These are phyloP conservation scores for Naegleria lovaniensis DNA, from an alignment of 208 protist species.

Conservation along the genomic window DNA sequence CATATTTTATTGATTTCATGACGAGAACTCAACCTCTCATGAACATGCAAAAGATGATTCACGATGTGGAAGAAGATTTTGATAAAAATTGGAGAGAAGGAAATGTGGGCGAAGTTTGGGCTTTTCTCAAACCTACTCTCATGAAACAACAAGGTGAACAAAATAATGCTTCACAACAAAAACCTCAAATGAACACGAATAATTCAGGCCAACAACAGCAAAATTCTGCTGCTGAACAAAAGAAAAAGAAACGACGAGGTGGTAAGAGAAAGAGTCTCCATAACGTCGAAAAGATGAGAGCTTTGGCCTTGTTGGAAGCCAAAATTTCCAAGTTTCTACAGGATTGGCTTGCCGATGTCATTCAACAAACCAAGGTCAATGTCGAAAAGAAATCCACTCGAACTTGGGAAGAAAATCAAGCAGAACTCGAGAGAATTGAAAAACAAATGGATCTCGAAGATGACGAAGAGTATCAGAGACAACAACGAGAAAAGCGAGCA, in stretches of 20 bases:
- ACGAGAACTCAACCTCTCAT: conserved; percentile 41
- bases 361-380: conserved; percentile 49
- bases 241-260: conserved; percentile 17
- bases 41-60: conserved; percentile 13
- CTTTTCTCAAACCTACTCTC: no score
- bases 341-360: conserved; percentile 42
- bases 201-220: neutral
- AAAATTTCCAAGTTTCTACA: conserved; percentile 27
- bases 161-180: neutral
- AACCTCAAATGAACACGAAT: neutral
- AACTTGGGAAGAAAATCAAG: conserved; percentile 45
- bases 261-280: neutral
- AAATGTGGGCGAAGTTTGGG: neutral
- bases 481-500: conserved; percentile 43
- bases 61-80: conserved; percentile 18
- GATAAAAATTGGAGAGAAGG: neutral
- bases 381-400: conserved; percentile 56
- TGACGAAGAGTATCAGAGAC: conserved; percentile 33
- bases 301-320: neutral
- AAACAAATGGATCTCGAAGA: conserved; percentile 26
- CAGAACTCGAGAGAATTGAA: conserved; percentile 38
- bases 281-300: neutral
- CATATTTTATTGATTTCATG: conserved; percentile 39
- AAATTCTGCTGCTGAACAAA: neutral
- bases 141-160: neutral